Percentiles rank a stretch among this genome's conserved stretches.
Conservation (phyloP, 2,329 filamentous ascomycete species). For the Chlorencoelia australis region DNA sequence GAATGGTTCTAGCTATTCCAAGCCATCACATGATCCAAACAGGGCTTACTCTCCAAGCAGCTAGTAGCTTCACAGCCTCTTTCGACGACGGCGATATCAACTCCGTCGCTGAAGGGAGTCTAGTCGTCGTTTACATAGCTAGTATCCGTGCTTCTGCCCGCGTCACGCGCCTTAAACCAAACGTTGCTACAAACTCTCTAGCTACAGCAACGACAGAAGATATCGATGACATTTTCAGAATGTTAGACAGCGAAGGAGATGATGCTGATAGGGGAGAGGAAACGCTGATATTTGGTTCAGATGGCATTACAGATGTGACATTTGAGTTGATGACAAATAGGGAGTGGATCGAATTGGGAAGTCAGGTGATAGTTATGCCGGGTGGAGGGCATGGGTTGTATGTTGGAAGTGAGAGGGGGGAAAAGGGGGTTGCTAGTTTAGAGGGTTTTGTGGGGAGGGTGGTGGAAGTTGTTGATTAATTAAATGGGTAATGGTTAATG, state of each 20-base stretch:
- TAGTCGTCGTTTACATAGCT: constrained; percentile 76
- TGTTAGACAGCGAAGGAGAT: constrained; percentile 34
- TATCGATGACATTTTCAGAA: constrained; percentile 44
- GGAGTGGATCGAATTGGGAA: constrained; percentile 66
- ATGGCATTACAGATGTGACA: constrained; percentile 40
- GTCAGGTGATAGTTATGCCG: constrained; percentile 61
- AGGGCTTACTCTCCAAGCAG: constrained; percentile 49
- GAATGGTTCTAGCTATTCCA: constrained; percentile 68
- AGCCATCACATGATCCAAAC: constrained; percentile 47
- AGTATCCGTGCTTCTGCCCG: constrained; percentile 77
- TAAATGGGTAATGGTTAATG: not conserved
- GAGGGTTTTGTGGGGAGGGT: constrained; percentile 66
- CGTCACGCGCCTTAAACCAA: constrained; percentile 44
- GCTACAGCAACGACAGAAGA: constrained; percentile 20
- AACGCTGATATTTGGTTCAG: constrained; percentile 29
- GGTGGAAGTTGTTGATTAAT: constrained; percentile 47
- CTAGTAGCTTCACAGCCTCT: constrained; percentile 59
- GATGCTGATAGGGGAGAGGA: constrained; percentile 26
- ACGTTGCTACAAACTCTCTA: constrained; percentile 16
- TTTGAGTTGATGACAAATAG: constrained; percentile 59
- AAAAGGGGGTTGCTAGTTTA: constrained; percentile 47
- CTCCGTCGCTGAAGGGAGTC: constrained; percentile 53
- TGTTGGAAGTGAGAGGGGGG: constrained; percentile 43
- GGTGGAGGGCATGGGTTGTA: constrained; percentile 52
- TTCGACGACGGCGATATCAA: constrained; percentile 57